Base-by-base conservation (phyloP, 2,329 filamentous ascomycete species). In the Ophiostoma sp. region DNA sequence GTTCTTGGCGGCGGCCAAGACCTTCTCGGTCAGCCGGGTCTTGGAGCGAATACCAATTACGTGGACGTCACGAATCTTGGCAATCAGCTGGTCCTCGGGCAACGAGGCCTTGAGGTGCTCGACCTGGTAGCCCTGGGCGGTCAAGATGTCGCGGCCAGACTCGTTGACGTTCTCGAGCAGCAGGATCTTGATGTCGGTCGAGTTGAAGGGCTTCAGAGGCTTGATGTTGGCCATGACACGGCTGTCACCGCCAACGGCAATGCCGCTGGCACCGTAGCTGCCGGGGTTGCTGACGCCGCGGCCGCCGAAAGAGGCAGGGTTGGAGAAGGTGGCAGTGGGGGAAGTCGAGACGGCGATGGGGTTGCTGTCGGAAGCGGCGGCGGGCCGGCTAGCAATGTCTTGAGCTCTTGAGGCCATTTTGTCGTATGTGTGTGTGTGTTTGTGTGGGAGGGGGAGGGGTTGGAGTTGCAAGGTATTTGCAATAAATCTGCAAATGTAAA, bases 31-130 rank as follows among this genome's bases (percentile, higher is more conserved):
- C 78, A 99, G 87, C 83, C 95, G 97, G 44, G 95, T 99, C 84
- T 99, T 99, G 72, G 94, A 98, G 74, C 95, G 92, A 76, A 99
- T 98, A 74, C 95, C 95, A 78, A 99, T 95, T 76, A 98, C 95
- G 78, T 99, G 95, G 36, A 97, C 92, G 78, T 97, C 91, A 72
- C 89, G 87, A 78, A 99, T 99, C 86, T 97, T 99, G 83, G 96
- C 90, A 78, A 99, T 96, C 76, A 99, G 87, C 81, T 98, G 86
- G 75, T 95, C 93, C 79, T 99, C 95, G 0, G 93, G 90, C 70
- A 99, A 83, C 44, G 94, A 97, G 73, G 88, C 89, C 84, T 97
- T 99, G 74, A 94, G 82, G 67, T 89, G 87, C 81, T 99, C 95
- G 44, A 99, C 95, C 81, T 99, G 95, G 80, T 99, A 99, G 71